Evolutionary conservation across 495 filamentous ascomycete genomes (phyloP), one percentile per base, ranked within the genome.

Genomic region (Xylaria sp.): DNA sequence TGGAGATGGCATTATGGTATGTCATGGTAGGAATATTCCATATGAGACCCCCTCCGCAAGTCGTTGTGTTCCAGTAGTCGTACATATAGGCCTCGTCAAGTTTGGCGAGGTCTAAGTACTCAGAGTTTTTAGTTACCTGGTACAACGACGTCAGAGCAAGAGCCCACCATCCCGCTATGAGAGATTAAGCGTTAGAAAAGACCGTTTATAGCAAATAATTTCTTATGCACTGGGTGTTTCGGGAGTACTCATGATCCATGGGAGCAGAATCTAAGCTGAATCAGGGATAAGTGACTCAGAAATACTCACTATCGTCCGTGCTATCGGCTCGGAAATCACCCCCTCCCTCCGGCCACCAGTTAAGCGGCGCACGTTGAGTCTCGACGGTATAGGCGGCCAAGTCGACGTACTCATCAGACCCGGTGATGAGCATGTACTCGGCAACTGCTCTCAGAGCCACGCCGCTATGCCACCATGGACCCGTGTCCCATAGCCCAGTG

Each of bases 251-350:
- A n/a, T n/a, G n/a, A n/a, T n/a, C n/a, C n/a, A n/a, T n/a, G n/a
- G n/a, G n/a, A n/a, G n/a, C n/a, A n/a, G n/a, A n/a, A n/a, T n/a
- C n/a, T n/a, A n/a, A n/a, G n/a, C n/a, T n/a, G n/a, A n/a, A n/a
- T n/a, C n/a, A n/a, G n/a, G n/a, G n/a, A n/a, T n/a, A n/a, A n/a
- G n/a, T n/a, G n/a, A n/a, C n/a, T n/a, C n/a, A n/a, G n/a, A n/a
- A n/a, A n/a, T n/a, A n/a, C n/a, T n/a, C n/a, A n/a, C n/a, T 90
- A 75, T 92, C 90, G 61, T 92, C 90, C 58, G 91, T 91, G 53
- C 82, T 87, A 40, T 86, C 84, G 55, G 86, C 87, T 14, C 88
- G 80, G 70, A 86, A 88, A 37, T 82, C 77, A 9, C 82, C 82
- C 33, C 70, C 77, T 2, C 79, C 81, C 35, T 79, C 72, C 2